Base-by-base conservation (phyloP, 805 yeast genomes). In the Saccharomycopsis sp. region DNA sequence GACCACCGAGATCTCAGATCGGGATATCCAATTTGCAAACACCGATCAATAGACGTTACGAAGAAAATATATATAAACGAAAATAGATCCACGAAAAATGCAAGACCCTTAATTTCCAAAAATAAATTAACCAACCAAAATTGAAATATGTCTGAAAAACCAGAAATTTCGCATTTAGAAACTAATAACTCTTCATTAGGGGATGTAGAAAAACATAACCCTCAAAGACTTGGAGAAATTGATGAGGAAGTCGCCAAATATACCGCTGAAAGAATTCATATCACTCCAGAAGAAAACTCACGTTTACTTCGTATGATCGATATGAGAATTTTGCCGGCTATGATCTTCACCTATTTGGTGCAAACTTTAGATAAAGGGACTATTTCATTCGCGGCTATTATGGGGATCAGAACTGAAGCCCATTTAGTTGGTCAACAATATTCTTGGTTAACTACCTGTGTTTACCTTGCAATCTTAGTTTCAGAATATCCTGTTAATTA, bases 391-490 rank as follows among this genome's bases (percentile, higher is more conserved):
- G 66, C 72, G 13, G 62, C 76, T 0, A 63, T 74, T 40, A 62
- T 74, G 41, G 79, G 70, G 1, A 57, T 75, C 22, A 72, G 64
- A 58, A 66, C 61, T 5, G 75, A 70, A 45, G 71, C 75, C 1
- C 66, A 68, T 2, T 54, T 76, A 13, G 9, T n/a, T 8, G 50
- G 43, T 6, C 27, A 32, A 6, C 24, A 42, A 23, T 46, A 46
- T 23, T 43, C 46, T 5, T 43, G 46, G 46, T 31, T 46, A 8
- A 46, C 46, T 5, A 46, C 47, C 14, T 37, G 41, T 33, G 42
- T 46, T 17, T 46, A 46, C 38, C 31, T 45, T 13, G 48, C 39
- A 2, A 40, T 45, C 13, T 37, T 45, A 21, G 40, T 26, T 23
- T 37, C 50, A 5, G 50, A 43, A 17, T 46, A 46, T 26, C 46